These are phyloP conservation scores for Dalechampia spathulata DNA, from an alignment of 441 rosid species.

Conservation along the genomic window DNA sequence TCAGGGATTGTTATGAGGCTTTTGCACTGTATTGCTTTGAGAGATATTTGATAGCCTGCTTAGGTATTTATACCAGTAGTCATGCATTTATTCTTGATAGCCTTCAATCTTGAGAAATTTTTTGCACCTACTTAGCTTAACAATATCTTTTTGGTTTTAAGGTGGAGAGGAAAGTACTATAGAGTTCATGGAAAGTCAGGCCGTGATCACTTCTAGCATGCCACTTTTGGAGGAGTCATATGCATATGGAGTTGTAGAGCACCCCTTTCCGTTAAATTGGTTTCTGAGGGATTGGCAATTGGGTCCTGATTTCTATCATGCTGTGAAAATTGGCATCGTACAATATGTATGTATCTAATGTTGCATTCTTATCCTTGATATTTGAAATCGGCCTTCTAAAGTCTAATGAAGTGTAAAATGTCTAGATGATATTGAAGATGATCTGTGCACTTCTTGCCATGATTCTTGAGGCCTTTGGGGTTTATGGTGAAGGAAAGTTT, in stretches of 20 bases:
- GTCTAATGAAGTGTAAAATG: conserved; percentile 10
- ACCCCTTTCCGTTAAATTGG: conserved; percentile 80
- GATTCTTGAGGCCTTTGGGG: conserved; percentile 86
- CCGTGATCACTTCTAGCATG: conserved; percentile 48
- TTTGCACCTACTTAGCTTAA: background rate
- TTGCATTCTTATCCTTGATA: background rate
- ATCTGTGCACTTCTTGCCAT: conserved; percentile 88
- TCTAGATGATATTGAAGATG: conserved; percentile 90
- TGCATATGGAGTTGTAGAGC: conserved; percentile 84
- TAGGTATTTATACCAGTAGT: conserved; percentile 46
- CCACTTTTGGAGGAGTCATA: conserved; percentile 84
- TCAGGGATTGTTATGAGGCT: conserved; percentile 97
- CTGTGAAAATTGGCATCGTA: conserved; percentile 95
- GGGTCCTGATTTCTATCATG: conserved; percentile 77
- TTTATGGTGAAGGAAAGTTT: conserved; percentile 96
- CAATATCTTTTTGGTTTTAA: conserved; percentile 21
- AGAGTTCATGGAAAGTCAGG: conserved; percentile 82
- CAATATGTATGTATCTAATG: conserved; percentile 64
- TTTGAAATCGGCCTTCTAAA: conserved; percentile 11
- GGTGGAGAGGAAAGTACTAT: conserved; percentile 92
- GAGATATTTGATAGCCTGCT: conserved; percentile 93
- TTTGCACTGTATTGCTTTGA: conserved; percentile 96
- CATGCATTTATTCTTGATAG: background rate
- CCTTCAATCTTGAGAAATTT: conserved; percentile 3
- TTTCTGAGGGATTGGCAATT: conserved; percentile 72